Conservation (phyloP, 192 early-diverging fungal genomes). For the Physocladia obscura region DNA sequence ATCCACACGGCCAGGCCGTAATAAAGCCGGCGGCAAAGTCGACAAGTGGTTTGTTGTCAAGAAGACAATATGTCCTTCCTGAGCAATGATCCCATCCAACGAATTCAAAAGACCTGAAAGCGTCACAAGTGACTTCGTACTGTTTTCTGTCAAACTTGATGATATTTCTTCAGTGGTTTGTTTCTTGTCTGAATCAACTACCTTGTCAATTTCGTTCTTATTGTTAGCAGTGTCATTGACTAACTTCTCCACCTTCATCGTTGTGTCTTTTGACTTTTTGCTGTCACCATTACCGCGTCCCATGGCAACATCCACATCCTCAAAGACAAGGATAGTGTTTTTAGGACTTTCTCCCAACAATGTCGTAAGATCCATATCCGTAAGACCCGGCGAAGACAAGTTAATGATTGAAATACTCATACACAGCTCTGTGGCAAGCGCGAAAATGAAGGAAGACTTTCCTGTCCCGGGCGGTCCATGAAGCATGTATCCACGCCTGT, state of each 20-base stretch:
- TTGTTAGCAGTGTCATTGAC: no score
- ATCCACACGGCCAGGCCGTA: constrained; percentile 57
- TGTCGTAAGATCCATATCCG: constrained; percentile 55
- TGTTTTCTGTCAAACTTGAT: constrained; percentile 21
- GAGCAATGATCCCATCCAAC: constrained; percentile 81
- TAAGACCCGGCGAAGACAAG: constrained; percentile 76
- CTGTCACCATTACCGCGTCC: constrained; percentile 41
- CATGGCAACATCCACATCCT: constrained; percentile 72
- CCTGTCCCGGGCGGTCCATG: constrained; percentile 88
- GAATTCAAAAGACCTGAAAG: constrained; percentile 80
- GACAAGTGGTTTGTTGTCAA: constrained; percentile 89
- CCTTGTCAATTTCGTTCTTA: background rate
- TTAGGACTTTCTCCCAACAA: constrained; percentile 29
- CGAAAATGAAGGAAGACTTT: constrained; percentile 91
- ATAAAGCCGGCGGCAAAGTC: constrained; percentile 53
- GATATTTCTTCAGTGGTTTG: constrained; percentile 20
- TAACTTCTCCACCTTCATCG: no score
- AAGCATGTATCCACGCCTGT: constrained; percentile 82
- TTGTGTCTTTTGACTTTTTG: no score
- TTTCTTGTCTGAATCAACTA: background rate
- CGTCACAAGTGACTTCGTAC: constrained; percentile 16
- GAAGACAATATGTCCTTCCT: constrained; percentile 83
- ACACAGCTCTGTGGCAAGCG: constrained; percentile 78
- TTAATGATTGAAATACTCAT: constrained; percentile 90
- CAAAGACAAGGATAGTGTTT: constrained; percentile 60